Percentiles rank a stretch among this genome's conserved stretches.
These are phyloP conservation scores for Cruciata laevipes DNA, from an alignment of 257 asterid genomes.

Conservation along the genomic window DNA sequence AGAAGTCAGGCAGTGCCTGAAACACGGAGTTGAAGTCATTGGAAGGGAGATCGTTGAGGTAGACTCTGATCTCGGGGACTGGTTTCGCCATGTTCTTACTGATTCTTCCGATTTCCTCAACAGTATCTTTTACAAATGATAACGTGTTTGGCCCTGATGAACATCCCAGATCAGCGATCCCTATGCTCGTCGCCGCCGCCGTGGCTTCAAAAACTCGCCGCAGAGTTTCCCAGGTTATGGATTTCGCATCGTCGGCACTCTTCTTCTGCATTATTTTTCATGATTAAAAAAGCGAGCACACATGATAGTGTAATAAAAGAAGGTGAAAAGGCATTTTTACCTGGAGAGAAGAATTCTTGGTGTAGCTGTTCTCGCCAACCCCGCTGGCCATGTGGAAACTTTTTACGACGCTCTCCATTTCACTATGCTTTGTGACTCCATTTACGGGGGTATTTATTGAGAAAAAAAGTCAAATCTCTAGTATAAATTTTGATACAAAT, in stretches of 20 bases:
- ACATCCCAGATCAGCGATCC: neutral
- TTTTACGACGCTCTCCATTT: neutral
- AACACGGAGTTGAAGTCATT: slow-evolving; percentile 79
- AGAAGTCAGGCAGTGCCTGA: slow-evolving; percentile 59
- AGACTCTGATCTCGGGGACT: slow-evolving; percentile 50
- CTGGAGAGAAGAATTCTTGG: neutral
- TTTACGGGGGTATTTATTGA: too few species aligned
- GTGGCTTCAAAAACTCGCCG: neutral
- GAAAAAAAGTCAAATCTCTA: too few species aligned
- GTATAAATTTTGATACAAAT: too few species aligned
- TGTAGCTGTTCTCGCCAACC: neutral
- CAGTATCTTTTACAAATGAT: neutral
- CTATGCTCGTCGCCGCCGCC: neutral
- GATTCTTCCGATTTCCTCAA: neutral
- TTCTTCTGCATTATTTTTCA: neutral
- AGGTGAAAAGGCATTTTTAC: neutral
- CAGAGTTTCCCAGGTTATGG: neutral
- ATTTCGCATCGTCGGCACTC: neutral
- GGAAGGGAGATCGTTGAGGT: slow-evolving; percentile 64
- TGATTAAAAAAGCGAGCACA: too few species aligned
- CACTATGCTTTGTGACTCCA: too few species aligned
- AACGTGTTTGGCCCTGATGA: neutral
- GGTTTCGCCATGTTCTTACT: slow-evolving; percentile 8
- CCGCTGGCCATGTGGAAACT: neutral
- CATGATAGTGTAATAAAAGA: too few species aligned